A percentile compares a stretch with the other conserved stretches of the same genome.
These are phyloP conservation scores for Veloboletus limbatus DNA, from an alignment of 1,284 basidiomycete genomes.

Conservation along the genomic window DNA sequence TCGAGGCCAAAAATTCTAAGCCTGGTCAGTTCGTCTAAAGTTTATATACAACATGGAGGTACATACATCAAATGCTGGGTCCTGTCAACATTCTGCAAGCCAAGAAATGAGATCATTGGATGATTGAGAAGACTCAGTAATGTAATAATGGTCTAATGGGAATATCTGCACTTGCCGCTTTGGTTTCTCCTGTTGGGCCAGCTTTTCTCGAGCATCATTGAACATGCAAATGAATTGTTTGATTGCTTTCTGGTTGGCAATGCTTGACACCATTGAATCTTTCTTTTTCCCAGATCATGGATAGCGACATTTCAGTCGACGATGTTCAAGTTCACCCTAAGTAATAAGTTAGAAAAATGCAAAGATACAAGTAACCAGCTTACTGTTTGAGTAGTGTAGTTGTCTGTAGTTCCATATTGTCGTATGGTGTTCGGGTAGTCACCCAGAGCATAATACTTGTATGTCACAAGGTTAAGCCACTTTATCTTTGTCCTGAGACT, in stretches of 20 bases:
- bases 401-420: slow-evolving; percentile 2
- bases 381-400: background rate
- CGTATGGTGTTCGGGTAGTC: slow-evolving; percentile 31
- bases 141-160: slow-evolving; percentile 7
- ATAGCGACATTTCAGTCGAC: background rate
- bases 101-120: no score
- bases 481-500: no score
- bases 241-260: slow-evolving; percentile 10
- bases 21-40: background rate
- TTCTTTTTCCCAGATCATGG: slow-evolving; percentile 12
- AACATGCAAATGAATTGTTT: slow-evolving; percentile 7
- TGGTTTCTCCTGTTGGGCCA: no score
- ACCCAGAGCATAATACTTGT: slow-evolving; percentile 13
- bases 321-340: slow-evolving; percentile 22
- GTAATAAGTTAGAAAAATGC: no score
- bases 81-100: no score
- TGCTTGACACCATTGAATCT: background rate
- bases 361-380: background rate
- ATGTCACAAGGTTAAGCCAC: no score
- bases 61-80: no score
- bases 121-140: no score
- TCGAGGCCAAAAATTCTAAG: slow-evolving; percentile 25
- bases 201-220: background rate
- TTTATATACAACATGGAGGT: no score
- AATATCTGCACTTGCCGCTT: background rate